Conservation (phyloP, 2,329 filamentous ascomycete genomes). For the Diaporthe ampelina region DNA sequence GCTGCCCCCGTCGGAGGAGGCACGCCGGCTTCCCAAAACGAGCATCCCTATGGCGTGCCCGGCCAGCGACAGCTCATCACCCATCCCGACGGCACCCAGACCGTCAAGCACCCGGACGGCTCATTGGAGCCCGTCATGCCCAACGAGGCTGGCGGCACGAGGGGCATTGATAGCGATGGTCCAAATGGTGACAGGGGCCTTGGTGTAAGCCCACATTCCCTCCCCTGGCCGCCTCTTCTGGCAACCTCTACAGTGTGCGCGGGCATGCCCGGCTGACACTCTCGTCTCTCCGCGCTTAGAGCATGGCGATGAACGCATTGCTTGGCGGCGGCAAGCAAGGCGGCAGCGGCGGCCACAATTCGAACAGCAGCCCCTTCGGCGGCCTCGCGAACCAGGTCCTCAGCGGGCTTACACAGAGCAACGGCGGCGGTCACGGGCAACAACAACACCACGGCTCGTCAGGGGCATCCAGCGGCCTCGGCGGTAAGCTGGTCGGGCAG, state of each 20-base stretch:
- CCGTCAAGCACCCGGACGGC: conserved; percentile 71
- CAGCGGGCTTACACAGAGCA: conserved; percentile 51
- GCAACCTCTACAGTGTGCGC: background rate
- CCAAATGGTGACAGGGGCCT: conserved; percentile 72
- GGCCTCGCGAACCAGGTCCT: conserved; percentile 64
- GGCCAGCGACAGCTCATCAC: conserved; percentile 68
- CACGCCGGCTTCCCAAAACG: conserved; percentile 67
- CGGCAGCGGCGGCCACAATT: conserved; percentile 53
- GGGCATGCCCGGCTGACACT: conserved; percentile 24
- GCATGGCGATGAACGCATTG: conserved; percentile 72
- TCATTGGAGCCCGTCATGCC: conserved; percentile 71
- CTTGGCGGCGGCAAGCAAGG: conserved; percentile 61
- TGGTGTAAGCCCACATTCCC: conserved; percentile 65
- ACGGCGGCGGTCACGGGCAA: conserved; percentile 48
- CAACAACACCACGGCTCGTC: conserved; percentile 44
- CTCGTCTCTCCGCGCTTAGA: conserved; percentile 54
- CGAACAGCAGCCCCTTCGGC: conserved; percentile 59
- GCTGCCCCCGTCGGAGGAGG: conserved; percentile 73
- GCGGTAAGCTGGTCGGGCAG: conserved; percentile 69
- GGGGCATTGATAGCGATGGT: conserved; percentile 53
- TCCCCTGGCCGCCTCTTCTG: conserved; percentile 10
- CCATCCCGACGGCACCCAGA: conserved; percentile 74
- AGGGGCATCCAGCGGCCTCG: conserved; percentile 51
- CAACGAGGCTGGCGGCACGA: conserved; percentile 48
- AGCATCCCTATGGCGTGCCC: conserved; percentile 75